Conservation (phyloP, 495 filamentous ascomycete species). For the Penicillium arizonense region DNA sequence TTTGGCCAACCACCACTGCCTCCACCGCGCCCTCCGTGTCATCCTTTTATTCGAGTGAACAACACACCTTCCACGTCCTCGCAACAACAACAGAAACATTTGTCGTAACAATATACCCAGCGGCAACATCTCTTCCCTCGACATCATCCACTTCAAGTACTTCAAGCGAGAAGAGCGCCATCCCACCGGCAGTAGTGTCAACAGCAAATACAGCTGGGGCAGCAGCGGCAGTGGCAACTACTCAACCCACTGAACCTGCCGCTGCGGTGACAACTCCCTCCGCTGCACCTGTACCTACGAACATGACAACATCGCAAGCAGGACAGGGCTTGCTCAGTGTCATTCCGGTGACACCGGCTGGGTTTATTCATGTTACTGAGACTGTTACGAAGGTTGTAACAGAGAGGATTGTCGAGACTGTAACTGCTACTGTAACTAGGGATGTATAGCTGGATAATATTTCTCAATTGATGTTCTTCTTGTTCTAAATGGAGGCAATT, state of each 20-base stretch:
- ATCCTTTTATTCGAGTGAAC: neutral
- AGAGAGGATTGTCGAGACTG: conserved; percentile 8
- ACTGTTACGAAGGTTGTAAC: conserved; percentile 11
- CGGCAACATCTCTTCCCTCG: neutral
- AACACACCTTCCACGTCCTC: no score
- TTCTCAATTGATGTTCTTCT: no score
- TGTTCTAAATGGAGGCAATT: no score
- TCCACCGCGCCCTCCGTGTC: neutral
- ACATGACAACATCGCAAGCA: neutral
- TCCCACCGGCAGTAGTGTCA: no score
- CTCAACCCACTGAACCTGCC: neutral
- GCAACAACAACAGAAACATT: no score
- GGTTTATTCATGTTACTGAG: conserved; percentile 7
- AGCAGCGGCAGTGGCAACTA: neutral
- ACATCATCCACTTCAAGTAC: neutral
- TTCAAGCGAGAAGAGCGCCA: no score
- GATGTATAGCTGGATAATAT: neutral
- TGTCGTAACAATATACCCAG: neutral
- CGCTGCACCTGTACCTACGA: neutral
- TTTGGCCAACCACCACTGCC: neutral
- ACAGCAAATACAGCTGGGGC: no score
- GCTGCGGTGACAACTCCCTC: neutral
- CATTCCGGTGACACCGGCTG: conserved; percentile 9
- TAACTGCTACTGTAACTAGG: conserved; percentile 17
- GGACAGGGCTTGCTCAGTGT: conserved; percentile 5